Percentiles rank a stretch among this genome's conserved stretches.
These are phyloP conservation scores for Murraya paniculata DNA, from an alignment of 345 rosid genomes.

Conservation along the genomic window DNA sequence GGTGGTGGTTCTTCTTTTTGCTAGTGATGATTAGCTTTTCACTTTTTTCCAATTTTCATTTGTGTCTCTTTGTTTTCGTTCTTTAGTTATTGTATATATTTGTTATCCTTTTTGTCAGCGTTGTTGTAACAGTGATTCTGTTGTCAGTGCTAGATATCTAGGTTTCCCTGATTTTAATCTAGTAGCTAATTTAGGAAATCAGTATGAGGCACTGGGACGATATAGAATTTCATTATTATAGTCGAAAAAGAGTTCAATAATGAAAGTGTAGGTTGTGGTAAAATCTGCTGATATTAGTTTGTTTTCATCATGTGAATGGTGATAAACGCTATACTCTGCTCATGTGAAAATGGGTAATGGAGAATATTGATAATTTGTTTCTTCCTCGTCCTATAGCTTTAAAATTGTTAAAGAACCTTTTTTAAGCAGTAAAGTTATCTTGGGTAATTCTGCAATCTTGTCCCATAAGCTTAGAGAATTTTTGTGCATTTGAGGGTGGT, in stretches of 20 bases:
- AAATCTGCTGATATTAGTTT: background rate
- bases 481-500: background rate
- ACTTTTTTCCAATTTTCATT: background rate
- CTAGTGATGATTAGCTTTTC: background rate
- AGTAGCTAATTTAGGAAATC: background rate
- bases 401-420: background rate
- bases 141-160: background rate
- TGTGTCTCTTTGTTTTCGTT: background rate
- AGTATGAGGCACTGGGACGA: background rate
- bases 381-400: background rate
- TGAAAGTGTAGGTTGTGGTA: background rate
- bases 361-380: background rate
- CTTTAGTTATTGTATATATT: background rate
- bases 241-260: background rate
- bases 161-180: constrained; percentile 2
- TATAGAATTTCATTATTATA: background rate
- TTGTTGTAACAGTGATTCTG: background rate
- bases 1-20: background rate
- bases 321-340: background rate
- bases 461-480: no score
- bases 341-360: background rate
- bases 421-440: background rate
- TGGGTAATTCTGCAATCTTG: background rate
- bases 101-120: background rate
- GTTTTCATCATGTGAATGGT: background rate